Evolutionary conservation across 2,329 filamentous ascomycete species (phyloP).

Genomic region (Seiridium unicorne): DNA sequence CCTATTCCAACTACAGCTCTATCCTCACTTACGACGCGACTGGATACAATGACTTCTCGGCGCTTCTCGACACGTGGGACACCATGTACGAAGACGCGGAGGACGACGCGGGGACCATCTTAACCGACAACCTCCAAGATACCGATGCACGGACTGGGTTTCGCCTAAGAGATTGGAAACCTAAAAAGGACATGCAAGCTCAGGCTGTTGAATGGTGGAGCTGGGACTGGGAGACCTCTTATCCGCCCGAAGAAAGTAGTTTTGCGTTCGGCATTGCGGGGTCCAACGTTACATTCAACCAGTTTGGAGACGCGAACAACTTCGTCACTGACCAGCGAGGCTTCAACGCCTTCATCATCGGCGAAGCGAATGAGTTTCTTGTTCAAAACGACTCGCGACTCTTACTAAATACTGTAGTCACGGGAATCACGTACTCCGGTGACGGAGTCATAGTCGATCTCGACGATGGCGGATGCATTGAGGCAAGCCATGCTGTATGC

Average conservation of each 20-base stretch:
- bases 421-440: constrained; percentile 50
- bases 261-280: constrained; percentile 55
- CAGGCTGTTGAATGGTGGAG: constrained; percentile 61
- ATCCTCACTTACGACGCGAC: constrained; percentile 60
- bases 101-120: constrained; percentile 53
- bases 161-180: constrained; percentile 61
- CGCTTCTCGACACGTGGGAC: constrained; percentile 50
- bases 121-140: constrained; percentile 61
- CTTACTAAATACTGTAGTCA: constrained; percentile 56
- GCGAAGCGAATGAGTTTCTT: constrained; percentile 59
- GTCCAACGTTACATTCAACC: constrained; percentile 61
- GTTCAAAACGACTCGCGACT: constrained; percentile 53
- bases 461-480: constrained; percentile 35
- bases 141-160: constrained; percentile 56
- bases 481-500: constrained; percentile 47
- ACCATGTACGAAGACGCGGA: constrained; percentile 42
- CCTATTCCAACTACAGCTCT: constrained; percentile 55
- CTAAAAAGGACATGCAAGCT: constrained; percentile 50
- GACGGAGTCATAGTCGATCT: constrained; percentile 52
- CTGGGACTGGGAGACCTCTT: constrained; percentile 54
- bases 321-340: constrained; percentile 61
- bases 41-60: constrained; percentile 49
- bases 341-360: constrained; percentile 56
- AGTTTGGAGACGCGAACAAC: constrained; percentile 61
- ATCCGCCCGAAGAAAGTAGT: constrained; percentile 54